Evolutionary conservation across 2,329 filamentous ascomycete genomes (phyloP), one percentile per base, ranked within the genome.

Genomic region (Xylaria polymorpha): DNA sequence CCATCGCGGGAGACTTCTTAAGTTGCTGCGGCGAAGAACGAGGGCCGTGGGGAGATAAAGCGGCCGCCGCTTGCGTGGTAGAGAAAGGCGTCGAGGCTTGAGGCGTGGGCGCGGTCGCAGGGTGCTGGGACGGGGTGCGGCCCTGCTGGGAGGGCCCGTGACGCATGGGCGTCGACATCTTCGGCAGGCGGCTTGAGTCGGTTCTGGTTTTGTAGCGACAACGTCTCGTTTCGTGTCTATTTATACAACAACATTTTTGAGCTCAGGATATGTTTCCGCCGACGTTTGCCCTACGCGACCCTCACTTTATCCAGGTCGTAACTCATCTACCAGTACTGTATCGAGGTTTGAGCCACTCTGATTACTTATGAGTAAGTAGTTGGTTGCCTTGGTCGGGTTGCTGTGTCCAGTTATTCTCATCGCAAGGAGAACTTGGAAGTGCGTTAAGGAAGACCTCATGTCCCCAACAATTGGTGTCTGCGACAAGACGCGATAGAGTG

Each of bases 81-180:
- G 88, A 90, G 79, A 91, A 91, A 15, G 89, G 89, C 1, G 89
- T 91, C 43, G 89, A 90, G 29, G 89, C 88, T n/a, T 88, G 88
- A 15, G 89, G 89, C 6, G 89, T 91, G 3, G 86, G 87, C 5
- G 81, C 86, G 2, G 85, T 83, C 66, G 85, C 79, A 20, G 81
- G 78, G 46, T 81, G 77, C 72, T 87, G 85, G 20, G 83, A 84
- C 4, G 84, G 84, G 3, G 84, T 85, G 43, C 81, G 80, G n/a
- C 84, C 84, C 77, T 85, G 84, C 73, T 85, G 83, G 15, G 86
- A 88, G 50, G 84, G 79, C 6, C 76, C 78, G 43, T 78, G 77
- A 32, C 78, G 77, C 77, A 79, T 79, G 5, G 78, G 78, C 18
- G 78, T 79, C 58, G 78, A 79, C 78, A 79, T 79, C n/a, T 64